Base-by-base conservation (phyloP, 768 basidiomycete species). In the Naganishia vishniacii region DNA sequence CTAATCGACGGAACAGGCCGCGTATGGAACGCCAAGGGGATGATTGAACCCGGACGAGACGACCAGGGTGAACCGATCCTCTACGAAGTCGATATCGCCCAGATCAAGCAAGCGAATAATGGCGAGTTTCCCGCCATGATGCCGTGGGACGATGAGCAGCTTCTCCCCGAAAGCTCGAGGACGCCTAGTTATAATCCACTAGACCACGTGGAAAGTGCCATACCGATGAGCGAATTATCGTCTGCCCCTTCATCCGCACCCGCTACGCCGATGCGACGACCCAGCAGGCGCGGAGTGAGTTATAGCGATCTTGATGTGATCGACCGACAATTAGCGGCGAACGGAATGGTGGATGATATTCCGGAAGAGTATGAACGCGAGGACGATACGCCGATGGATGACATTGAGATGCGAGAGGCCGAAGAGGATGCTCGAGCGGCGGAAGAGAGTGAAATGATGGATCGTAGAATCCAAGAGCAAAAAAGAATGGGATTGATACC, bases 1-100 rank as follows among this genome's bases (percentile, higher is more conserved):
- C 34, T 67, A 12, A 61, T 67, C 29, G 65, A 67, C 31, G 65
- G 65, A 8, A 53, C 65, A 2, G 65, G 65, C 37, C 60, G 65
- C 1, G 37, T 59, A 18, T 67, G 65, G 65, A 62, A 67, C 37
- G 34, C 58, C 47, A 32, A 59, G 45, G 65, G 65, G 26, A n/a
- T 67, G n/a, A 47, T 67, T n/a, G 59, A 61, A 32, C 65, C 65
- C 2, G 65, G 65, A 13, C 41, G 48, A n/a, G 60, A 59, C 29
- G 48, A 49, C 8, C 29, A 46, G 29, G 59, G 60, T 13, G 25
- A 29, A 12, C 44, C 47, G 12, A 48, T 65, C 16, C 46, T 60
- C 11, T 65, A 60, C 59, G 64, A 51, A 41, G 56, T 49, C 11
- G 65, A 67, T 63, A 40, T 62, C 29, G 41, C 29, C 1, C 65